Base-by-base conservation (phyloP, 2,329 filamentous ascomycete genomes). In the Cryphonectria parasitica region DNA sequence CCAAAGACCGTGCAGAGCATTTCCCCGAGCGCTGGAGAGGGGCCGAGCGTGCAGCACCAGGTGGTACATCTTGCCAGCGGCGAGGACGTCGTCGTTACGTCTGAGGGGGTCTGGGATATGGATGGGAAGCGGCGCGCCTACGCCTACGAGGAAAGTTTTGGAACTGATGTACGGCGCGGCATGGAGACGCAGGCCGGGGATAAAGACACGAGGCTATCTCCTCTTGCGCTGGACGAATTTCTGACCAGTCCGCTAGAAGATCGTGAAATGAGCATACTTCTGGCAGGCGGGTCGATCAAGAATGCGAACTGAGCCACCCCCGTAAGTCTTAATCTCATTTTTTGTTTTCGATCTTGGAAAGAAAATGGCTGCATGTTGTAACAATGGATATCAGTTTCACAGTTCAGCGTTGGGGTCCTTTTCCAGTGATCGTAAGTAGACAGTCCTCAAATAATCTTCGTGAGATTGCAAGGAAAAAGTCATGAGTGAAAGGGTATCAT, bases 61-160 rank as follows among this genome's bases (percentile, higher is more conserved):
- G 80, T 84, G 4, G 71, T 86, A 52, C 79, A 80, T 3, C 75
- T 87, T 6, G 77, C 75, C 0, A 77, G 79, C 34, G 84, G 83
- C 22, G 82, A 85, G 66, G 82, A 84, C 72, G 79, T 85, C 3
- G 74, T 78, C 2, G 75, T 85, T 63, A 82, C 79, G 19, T 80
- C 79, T 43, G 81, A 82, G 19, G 83, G 83, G 0, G 72, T 82
- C 17, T 77, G 78, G 75, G 71, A 74, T 73, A 22, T n/a, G 45
- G 22, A 49, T n/a, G 45, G 8, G 22, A 22, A 49, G 45, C 45
- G 22, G 19, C 22, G 1, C 6, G 22, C 45, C 45, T n/a, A 19
- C 22, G 45, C 45, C 22, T 22, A 49, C 22, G 19, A 49, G 7
- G 45, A n/a, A 49, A 34, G 8, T 28, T 22, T 11, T 34, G 34